Evolutionary conservation across 2,329 filamentous ascomycete species (phyloP), one percentile per base, ranked within the genome.

Genomic region (Uncinocarpus reesii): DNA sequence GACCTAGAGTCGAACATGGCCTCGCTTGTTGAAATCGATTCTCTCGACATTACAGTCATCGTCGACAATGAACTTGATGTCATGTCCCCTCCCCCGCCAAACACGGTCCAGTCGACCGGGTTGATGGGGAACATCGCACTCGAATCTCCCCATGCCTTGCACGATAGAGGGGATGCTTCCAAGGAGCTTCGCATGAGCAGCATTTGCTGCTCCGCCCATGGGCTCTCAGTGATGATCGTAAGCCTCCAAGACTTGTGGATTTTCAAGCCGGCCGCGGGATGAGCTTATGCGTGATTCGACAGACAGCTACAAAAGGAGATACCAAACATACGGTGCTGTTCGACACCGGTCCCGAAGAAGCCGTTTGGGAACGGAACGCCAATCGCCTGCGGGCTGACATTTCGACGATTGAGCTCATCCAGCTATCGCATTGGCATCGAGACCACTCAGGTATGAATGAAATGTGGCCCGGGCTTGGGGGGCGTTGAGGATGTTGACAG

Each of bases 1-100:
- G n/a, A n/a, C n/a, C n/a, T n/a, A n/a, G n/a, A n/a, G n/a, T 18
- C 8, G 2, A 11, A n/a, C 6, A 44, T 44, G 40, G 7, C 24
- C n/a, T 52, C 55, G 11, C 56, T 69, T 34, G 59, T 63, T 41
- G 67, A 71, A 52, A 52, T 73, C n/a, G 71, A 73, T 57, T 59
- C 62, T 4, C 62, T 77, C 23, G 71, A 75, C 28, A 69, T 74
- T 20, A 59, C 66, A 4, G 66, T 76, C 26, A 70, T 78, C 49
- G 68, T 78, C 49, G 72, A 76, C 58, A 74, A 78, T 62, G 75
- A 78, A 51, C 62, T 77, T 35, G 74, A 78, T 53, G 68, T 71
- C 3, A 68, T 77, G 49, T 76, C 74, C 1, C 66, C 70, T 1
- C 64, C 68, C 15, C 62, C 70, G 0, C 66, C 70, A 16, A 62